Conservation (phyloP, 2,329 filamentous ascomycete genomes). For the Paecilomyces formosus region DNA sequence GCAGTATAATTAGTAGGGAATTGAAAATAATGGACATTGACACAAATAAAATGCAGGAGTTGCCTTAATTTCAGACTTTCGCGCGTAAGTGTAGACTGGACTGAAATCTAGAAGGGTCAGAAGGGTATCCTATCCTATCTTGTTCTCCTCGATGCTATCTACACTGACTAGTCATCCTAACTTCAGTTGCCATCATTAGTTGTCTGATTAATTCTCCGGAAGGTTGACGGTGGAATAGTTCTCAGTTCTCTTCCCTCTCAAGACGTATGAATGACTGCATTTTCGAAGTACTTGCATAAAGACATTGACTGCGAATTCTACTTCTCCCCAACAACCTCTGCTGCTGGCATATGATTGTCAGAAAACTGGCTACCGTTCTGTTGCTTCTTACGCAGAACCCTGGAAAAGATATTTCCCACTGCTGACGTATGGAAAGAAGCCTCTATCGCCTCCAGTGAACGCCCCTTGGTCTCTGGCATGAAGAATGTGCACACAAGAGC, state of each 20-base stretch:
- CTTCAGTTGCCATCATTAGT: background rate
- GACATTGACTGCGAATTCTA: background rate
- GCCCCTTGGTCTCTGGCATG: background rate
- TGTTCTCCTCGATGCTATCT: too few species aligned
- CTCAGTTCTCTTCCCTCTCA: too few species aligned
- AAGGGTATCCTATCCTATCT: too few species aligned
- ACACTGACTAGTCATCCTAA: background rate
- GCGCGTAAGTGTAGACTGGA: too few species aligned
- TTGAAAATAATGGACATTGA: too few species aligned
- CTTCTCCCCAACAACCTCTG: background rate
- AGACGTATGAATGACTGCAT: background rate
- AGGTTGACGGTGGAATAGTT: background rate
- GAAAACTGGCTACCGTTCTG: background rate
- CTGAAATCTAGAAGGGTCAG: too few species aligned
- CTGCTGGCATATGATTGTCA: background rate
- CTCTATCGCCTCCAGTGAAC: background rate
- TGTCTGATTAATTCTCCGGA: background rate
- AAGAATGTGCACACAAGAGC: background rate
- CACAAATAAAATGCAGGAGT: too few species aligned
- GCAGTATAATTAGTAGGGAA: too few species aligned
- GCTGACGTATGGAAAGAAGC: background rate
- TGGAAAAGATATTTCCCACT: background rate
- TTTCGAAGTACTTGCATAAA: background rate
- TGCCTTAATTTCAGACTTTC: too few species aligned
- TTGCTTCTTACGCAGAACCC: background rate